Base-by-base conservation (phyloP, 1,284 basidiomycete species). In the Microbotryum saponariae region DNA sequence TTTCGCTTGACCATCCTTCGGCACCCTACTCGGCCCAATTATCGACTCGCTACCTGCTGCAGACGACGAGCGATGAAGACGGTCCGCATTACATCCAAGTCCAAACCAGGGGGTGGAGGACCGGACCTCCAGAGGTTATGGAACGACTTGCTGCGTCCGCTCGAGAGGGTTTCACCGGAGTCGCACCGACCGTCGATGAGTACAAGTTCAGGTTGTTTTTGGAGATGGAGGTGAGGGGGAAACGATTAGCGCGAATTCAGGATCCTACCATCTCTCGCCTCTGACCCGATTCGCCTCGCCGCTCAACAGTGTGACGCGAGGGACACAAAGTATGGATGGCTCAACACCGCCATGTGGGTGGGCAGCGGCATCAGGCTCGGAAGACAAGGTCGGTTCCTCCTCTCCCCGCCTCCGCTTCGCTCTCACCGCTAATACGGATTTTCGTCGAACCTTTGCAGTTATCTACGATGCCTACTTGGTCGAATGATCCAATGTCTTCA, bases 391-490 rank as follows among this genome's bases (percentile, higher is more conserved):
- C 33, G 8, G 65, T 48, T 6, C 31, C 3, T 27, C 29, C 29
- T 42, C 16, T 12, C 25, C 14, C n/a, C 2, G 12, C 37, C 10
- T 31, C 10, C 6, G 21, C n/a, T 50, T 9, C 42, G 31, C 48
- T 33, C 20, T 23, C 21, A 50, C 14, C 23, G 21, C 23, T 29
- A 18, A 50, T 2, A 23, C 12, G 29, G 14, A 50, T 21, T 6
- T 4, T 20, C 8, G 25, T 49, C 31, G 16, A 21, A 23, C 42
- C 20, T 45, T 23, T 20, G 42, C 58, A 67, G 65, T 67, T 5
- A 53, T 67, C n/a, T 67, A 67, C 57, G 65, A 67, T 20, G 65
- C 65, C 3, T 67, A 65, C 31, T 54, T 62, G 20, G 46, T 67
- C 27, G 60, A 64, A 51, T 67, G 44, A 49, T 6, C 8, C 10